phyloP scores from a whole-genome alignment of 495 filamentous ascomycete species.

The Lentithecium fluviatile region DNA sequence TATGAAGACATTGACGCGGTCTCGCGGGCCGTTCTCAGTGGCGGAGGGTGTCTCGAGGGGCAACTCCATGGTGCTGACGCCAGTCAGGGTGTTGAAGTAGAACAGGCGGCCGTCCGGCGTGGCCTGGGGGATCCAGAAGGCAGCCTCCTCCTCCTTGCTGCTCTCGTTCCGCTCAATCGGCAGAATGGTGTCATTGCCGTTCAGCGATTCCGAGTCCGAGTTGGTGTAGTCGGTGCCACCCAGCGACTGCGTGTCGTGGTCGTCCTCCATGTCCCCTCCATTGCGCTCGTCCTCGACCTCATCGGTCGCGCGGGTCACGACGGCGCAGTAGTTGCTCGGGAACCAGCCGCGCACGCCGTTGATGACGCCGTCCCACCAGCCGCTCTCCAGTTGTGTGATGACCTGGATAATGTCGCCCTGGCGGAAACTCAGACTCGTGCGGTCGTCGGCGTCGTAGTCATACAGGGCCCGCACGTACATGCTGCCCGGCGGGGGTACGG shows the following conservation, averaged over 20 bases:
- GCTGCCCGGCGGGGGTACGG: slow-evolving; percentile 66
- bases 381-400: slow-evolving; percentile 93
- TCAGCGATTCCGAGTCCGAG: slow-evolving; percentile 57
- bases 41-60: slow-evolving; percentile 87
- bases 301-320: slow-evolving; percentile 66
- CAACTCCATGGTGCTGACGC: slow-evolving; percentile 87
- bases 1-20: slow-evolving; percentile 82
- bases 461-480: slow-evolving; percentile 95
- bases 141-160: slow-evolving; percentile 78
- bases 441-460: slow-evolving; percentile 95
- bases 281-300: slow-evolving; percentile 38
- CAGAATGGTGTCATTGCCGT: slow-evolving; percentile 52
- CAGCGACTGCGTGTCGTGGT: slow-evolving; percentile 47
- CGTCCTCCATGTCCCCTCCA: slow-evolving; percentile 51
- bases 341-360: slow-evolving; percentile 95
- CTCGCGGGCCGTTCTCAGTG: slow-evolving; percentile 79
- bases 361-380: slow-evolving; percentile 99
- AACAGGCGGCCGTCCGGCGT: slow-evolving; percentile 92
- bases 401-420: slow-evolving; percentile 97
- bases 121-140: slow-evolving; percentile 98
- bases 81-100: slow-evolving; percentile 96
- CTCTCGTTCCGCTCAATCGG: slow-evolving; percentile 67
- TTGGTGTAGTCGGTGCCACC: slow-evolving; percentile 59
- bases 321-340: slow-evolving; percentile 94
- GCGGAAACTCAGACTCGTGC: slow-evolving; percentile 92